Percentiles rank a stretch among this genome's conserved stretches.
Conservation (phyloP, 2,329 filamentous ascomycete species). For the Pseudogymnoascus pannorum region DNA sequence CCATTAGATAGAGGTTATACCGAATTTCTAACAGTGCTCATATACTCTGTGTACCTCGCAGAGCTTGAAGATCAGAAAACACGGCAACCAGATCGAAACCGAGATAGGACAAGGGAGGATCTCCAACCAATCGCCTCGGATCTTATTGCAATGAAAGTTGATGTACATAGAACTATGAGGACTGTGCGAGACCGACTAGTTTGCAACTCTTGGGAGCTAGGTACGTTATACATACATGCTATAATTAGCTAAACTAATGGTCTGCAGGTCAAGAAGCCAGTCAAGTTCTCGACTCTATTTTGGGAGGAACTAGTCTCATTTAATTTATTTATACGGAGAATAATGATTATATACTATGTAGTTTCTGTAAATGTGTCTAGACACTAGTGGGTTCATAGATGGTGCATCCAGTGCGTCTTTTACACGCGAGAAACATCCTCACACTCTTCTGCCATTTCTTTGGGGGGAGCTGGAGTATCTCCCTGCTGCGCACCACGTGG, state of each 20-base stretch:
- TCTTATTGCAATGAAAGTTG: neutral
- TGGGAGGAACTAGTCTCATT: neutral
- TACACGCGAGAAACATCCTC: neutral
- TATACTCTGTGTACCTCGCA: neutral
- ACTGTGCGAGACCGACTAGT: neutral
- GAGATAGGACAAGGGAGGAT: neutral
- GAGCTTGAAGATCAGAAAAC: neutral
- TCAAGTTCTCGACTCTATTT: neutral
- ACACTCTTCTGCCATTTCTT: neutral
- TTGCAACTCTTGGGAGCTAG: neutral
- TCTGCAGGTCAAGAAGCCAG: neutral
- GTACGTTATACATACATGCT: neutral
- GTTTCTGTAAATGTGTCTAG: neutral
- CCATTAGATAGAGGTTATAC: neutral
- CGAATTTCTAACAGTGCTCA: neutral
- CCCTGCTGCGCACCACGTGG: neutral
- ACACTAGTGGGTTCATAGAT: neutral
- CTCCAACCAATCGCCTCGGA: neutral
- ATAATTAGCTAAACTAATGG: neutral
- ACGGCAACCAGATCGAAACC: neutral
- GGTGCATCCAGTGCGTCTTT: neutral
- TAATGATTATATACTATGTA: neutral
- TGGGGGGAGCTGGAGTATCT: neutral
- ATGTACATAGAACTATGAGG: neutral
- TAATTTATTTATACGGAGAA: neutral